A percentile compares a stretch with the other conserved stretches of the same genome.
phyloP scores from a whole-genome alignment of 2,329 filamentous ascomycete species.

The Calonectria montana region DNA sequence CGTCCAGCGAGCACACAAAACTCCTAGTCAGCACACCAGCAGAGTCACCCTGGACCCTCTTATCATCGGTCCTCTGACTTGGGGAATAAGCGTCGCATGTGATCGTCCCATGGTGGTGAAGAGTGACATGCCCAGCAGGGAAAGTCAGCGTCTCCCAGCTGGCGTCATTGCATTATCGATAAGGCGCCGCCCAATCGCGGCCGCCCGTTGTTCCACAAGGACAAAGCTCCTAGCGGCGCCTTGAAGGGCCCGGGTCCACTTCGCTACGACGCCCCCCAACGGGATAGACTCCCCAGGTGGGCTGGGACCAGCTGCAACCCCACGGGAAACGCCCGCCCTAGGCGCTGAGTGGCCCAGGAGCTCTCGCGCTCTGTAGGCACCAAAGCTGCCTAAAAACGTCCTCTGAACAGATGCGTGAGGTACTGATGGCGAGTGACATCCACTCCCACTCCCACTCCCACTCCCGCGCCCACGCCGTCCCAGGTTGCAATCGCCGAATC shows the following conservation, averaged over 20 bases:
- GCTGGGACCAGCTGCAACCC: constrained; percentile 5
- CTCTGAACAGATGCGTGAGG: constrained; percentile 11
- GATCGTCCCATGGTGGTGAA: constrained; percentile 37
- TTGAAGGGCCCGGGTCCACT: not conserved
- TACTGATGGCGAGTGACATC: constrained; percentile 9
- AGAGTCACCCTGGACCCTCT: constrained; percentile 15
- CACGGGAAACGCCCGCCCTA: not conserved
- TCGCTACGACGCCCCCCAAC: not conserved
- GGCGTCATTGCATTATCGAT: constrained; percentile 44
- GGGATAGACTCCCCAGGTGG: not conserved
- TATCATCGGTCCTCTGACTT: constrained; percentile 39
- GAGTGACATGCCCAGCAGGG: constrained; percentile 18
- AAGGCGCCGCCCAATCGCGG: constrained; percentile 25
- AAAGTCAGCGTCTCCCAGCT: constrained; percentile 25
- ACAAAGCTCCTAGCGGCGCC: constrained; percentile 9
- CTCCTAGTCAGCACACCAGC: constrained; percentile 2
- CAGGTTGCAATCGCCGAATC: constrained; percentile 16
- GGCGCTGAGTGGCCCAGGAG: not conserved
- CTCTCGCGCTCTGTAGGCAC: not conserved
- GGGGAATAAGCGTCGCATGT: constrained; percentile 37
- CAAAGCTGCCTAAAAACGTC: constrained; percentile 17
- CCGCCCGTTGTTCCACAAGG: not conserved
- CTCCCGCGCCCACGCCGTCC: no score
- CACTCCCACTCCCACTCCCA: not conserved
- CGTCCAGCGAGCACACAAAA: not conserved